These are phyloP conservation scores for Kwoniella shandongensis DNA, from an alignment of 768 basidiomycete species.

Conservation along the genomic window DNA sequence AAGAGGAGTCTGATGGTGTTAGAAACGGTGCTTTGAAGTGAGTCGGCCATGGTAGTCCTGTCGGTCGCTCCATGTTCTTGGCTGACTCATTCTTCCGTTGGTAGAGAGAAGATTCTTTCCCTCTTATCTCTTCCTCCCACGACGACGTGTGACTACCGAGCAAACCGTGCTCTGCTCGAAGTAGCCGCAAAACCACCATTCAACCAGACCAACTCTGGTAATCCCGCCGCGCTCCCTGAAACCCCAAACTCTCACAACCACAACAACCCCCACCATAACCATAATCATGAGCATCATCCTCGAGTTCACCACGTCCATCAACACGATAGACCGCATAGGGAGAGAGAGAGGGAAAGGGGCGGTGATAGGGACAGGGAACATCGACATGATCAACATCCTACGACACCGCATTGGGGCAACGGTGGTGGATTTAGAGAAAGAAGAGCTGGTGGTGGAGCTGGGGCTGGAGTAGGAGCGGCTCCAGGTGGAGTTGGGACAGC, in stretches of 20 bases:
- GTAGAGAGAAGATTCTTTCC: constrained; percentile 74
- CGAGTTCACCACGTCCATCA: constrained; percentile 19
- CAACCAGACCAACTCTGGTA: constrained; percentile 9
- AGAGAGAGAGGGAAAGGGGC: constrained; percentile 13
- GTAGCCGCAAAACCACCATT: constrained; percentile 32
- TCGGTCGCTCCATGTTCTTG: neutral
- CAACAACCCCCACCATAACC: constrained; percentile 3
- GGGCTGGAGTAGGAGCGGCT: neutral
- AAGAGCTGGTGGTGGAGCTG: constrained; percentile 5
- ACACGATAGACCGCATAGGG: constrained; percentile 7
- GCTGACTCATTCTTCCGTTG: neutral
- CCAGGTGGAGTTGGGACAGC: too few species aligned
- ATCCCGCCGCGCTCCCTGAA: neutral
- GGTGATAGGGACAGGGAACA: neutral
- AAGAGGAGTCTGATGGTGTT: constrained; percentile 71
- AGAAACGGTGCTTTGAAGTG: constrained; percentile 80
- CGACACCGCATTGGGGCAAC: too few species aligned
- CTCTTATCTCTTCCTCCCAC: constrained; percentile 72
- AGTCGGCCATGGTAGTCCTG: constrained; percentile 43
- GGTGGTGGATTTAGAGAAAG: constrained; percentile 8
- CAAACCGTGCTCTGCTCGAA: constrained; percentile 59
- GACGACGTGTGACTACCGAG: constrained; percentile 92
- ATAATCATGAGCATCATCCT: constrained; percentile 19
- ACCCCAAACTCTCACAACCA: neutral
- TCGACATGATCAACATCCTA: neutral